Evolutionary conservation across 176 grass and related monocot genomes (phyloP), one percentile per base, ranked within the genome.

Genomic region (Lolium perenne): DNA sequence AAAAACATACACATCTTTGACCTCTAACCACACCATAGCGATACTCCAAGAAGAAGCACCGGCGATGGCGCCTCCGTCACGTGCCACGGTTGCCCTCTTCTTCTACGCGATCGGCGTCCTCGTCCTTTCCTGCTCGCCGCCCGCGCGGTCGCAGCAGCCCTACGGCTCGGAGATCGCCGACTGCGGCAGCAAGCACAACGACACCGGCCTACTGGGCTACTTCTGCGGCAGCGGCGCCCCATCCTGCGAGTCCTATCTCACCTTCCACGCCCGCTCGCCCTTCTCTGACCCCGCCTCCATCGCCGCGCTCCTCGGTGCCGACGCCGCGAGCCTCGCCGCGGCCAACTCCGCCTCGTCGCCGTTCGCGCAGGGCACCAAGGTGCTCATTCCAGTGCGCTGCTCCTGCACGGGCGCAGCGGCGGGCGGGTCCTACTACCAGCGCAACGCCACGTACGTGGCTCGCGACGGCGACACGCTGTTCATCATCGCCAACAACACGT

Each of bases 231-330:
- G 65, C 73, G 7, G 29, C 59, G 7, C 86, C 12, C 25, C 53
- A 43, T 93, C 83, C 8, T 97, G 92, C 86, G 18, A 71, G 20
- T 54, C 95, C 10, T 97, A 86, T 86, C 90, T 94, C 86, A 94
- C 95, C 78, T 97, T 97, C 88, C 89, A 66, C 61, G 63, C 84
- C 6, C 35, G 53, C 1, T 6, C 47, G 8, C 86, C 81, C 0
- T 89, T 86, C 84, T 7, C 62, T 1, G 79, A 38, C 41, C 77
- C 79, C 4, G 18, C 88, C 47, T 17, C 82, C 70, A 64, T 97
- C 84, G 83, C 90, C 0, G 12, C 90, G 4, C 92, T 94, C n/a
- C 76, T 97, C 14, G 76, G 76, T 53, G 55, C 55, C 8, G 81
- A 94, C 68, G 56, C 90, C 0, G 40, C 80, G 6, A 48, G 12